Evolutionary conservation across 768 basidiomycete genomes (phyloP), one percentile per base, ranked within the genome.

Genomic region (Mrakia blollopis): DNA sequence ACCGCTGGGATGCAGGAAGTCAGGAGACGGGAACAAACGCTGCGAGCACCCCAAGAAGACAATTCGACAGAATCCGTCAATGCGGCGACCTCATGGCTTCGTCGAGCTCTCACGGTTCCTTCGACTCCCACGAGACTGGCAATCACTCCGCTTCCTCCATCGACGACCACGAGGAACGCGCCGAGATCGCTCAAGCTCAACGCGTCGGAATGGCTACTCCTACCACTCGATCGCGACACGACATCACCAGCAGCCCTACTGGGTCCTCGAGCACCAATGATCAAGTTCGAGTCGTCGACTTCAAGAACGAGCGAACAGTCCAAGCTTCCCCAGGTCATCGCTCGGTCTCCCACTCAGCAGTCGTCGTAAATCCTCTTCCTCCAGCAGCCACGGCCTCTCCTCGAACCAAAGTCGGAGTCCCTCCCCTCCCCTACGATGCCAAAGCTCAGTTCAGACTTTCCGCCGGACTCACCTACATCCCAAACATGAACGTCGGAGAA

Each of bases 1-100:
- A 81, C 72, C 77, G 78, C 18, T 82, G 81, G 81, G 44, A 44
- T 3, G 41, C 21, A 23, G 41, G 41, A 23, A 47, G 44, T 28
- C 69, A 70, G 41, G 69, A 44, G 16, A n/a, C 69, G 7, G 69
- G 25, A 25, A n/a, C 37, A 10, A 52, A n/a, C 47, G 69, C 18
- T 0, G 61, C 61, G 14, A 50, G 44, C 69, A 44, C 30, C 9
- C 69, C 69, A 7, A 25, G 44, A 7, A 25, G 69, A 21, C 41
- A 39, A 1, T 4, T 70, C 25, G 41, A 44, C 35, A 39, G 21
- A 25, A 44, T 30, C 30, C 44, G 41, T 18, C 63, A 65, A 35
- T 65, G 30, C 1, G 25, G 35, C 25, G 37, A 68, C 14, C 67
- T 28, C 35, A 70, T 50, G 13, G 28, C 25, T 1, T 47, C 44